Conservation (phyloP, 1,284 basidiomycete genomes). For the Boletellus deceptivus region DNA sequence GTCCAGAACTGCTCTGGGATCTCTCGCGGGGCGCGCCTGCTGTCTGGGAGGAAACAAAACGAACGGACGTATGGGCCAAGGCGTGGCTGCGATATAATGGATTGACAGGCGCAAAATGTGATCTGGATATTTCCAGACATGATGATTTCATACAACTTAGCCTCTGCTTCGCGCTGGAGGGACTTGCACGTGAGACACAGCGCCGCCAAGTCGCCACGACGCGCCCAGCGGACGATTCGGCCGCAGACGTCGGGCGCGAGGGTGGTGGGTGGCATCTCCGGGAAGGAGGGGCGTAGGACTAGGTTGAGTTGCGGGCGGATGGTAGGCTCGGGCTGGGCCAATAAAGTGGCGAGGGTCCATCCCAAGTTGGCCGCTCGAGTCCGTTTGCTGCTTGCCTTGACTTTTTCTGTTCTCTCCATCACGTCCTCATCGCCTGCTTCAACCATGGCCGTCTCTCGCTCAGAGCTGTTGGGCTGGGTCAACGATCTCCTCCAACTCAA, state of each 20-base stretch:
- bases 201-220: conserved; percentile 25
- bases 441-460: conserved; percentile 54
- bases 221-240: conserved; percentile 29
- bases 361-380: too few relatives aligned
- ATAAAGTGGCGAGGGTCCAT: conserved; percentile 9
- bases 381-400: not conserved
- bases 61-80: conserved; percentile 28
- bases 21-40: conserved; percentile 19
- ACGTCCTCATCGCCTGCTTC: conserved; percentile 4
- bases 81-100: conserved; percentile 25
- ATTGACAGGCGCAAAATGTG: conserved; percentile 29
- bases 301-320: not conserved
- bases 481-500: conserved; percentile 90
- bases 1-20: conserved; percentile 28
- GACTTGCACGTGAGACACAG: conserved; percentile 29
- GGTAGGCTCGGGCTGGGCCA: not conserved
- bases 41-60: conserved; percentile 25
- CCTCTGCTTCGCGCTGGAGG: conserved; percentile 31
- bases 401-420: not conserved
- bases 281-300: too few relatives aligned
- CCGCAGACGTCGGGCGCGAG: conserved; percentile 25
- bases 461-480: conserved; percentile 90
- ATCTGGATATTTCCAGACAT: conserved; percentile 21
- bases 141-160: conserved; percentile 28
- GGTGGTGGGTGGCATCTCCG: conserved; percentile 14